Percentiles rank a stretch among this genome's conserved stretches.
Evolutionary conservation across 441 rosid species (phyloP).

Genomic region (Viola pubescens): DNA sequence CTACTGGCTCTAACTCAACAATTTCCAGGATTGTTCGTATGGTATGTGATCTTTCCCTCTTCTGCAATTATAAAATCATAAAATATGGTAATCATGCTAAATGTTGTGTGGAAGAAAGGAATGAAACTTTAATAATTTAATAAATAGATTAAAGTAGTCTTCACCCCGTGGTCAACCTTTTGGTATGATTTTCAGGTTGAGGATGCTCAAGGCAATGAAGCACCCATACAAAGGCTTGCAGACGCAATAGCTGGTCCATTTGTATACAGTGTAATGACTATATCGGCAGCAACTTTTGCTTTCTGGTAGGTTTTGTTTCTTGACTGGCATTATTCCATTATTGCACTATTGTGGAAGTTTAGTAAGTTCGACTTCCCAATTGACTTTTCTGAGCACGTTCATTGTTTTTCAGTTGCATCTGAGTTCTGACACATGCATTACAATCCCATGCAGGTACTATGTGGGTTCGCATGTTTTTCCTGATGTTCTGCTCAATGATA

Average conservation of each 20-base stretch:
- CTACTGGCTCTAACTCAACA: constrained; percentile 81
- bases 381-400: no score
- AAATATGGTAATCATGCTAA: no score
- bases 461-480: constrained; percentile 80
- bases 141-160: neutral
- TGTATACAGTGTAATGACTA: constrained; percentile 72
- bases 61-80: neutral
- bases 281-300: constrained; percentile 82
- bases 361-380: no score
- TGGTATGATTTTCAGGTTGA: constrained; percentile 55
- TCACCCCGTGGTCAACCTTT: neutral
- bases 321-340: neutral
- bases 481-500: constrained; percentile 86
- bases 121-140: no score
- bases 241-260: constrained; percentile 96
- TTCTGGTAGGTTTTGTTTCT: constrained; percentile 56
- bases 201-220: constrained; percentile 93
- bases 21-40: constrained; percentile 80
- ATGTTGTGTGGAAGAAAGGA: no score
- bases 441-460: constrained; percentile 57
- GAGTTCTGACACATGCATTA: constrained; percentile 14
- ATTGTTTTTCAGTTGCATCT: constrained; percentile 9
- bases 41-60: constrained; percentile 39
- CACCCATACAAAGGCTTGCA: constrained; percentile 90
- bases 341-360: no score